These are phyloP conservation scores for Coprinellus micaceus DNA, from an alignment of 768 basidiomycete species.

Conservation along the genomic window DNA sequence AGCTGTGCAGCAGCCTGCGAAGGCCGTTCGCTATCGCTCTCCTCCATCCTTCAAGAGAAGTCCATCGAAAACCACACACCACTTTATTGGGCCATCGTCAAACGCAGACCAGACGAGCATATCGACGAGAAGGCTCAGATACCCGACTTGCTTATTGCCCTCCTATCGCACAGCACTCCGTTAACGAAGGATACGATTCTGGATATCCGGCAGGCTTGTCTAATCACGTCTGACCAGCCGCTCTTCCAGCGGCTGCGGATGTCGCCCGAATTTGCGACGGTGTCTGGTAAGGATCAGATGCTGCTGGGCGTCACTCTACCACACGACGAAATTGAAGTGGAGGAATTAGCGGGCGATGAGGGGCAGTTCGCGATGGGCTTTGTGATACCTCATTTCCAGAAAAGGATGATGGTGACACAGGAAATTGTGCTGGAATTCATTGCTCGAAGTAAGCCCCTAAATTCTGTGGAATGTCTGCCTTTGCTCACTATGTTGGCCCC, in stretches of 20 bases:
- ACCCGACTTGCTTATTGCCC: constrained; percentile 42
- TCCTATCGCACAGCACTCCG: constrained; percentile 52
- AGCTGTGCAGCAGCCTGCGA: constrained; percentile 63
- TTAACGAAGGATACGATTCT: constrained; percentile 40
- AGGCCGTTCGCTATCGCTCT: constrained; percentile 45
- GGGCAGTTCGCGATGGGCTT: constrained; percentile 54
- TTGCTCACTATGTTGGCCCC: not conserved
- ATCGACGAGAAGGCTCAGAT: constrained; percentile 25
- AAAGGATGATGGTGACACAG: constrained; percentile 64
- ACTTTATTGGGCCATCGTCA: constrained; percentile 72
- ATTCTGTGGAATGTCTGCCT: not conserved
- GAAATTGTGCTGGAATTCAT: constrained; percentile 61
- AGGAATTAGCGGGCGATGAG: constrained; percentile 46
- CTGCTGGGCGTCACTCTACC: constrained; percentile 40
- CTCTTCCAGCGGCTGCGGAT: constrained; percentile 58
- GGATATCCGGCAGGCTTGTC: constrained; percentile 66
- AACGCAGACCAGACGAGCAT: constrained; percentile 41
- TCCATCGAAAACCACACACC: constrained; percentile 64
- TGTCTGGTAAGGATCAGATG: constrained; percentile 53
- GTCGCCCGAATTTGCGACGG: constrained; percentile 48
- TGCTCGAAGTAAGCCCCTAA: constrained; percentile 39
- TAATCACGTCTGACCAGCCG: constrained; percentile 56
- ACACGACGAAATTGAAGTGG: constrained; percentile 53
- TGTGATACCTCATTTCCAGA: constrained; percentile 57
- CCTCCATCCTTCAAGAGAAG: constrained; percentile 55